Conservation (phyloP, 2,329 filamentous ascomycete genomes). For the Botryosphaeria dothidea region DNA sequence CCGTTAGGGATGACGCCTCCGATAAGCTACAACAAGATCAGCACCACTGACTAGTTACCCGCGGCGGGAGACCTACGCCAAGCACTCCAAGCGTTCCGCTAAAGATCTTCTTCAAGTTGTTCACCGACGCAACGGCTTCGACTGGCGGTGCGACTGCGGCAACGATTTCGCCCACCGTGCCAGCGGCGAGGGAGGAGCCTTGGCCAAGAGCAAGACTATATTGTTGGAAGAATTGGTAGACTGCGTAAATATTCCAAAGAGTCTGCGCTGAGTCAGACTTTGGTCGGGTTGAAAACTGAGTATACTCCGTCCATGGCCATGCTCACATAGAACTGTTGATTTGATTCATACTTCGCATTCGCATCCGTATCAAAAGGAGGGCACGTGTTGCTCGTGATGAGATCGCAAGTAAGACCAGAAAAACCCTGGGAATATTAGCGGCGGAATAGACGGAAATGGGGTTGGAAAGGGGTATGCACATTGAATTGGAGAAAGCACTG, state of each 20-base stretch:
- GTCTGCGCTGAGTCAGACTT: background rate
- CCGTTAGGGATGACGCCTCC: background rate
- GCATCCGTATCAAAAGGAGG: background rate
- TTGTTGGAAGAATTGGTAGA: slow-evolving; percentile 4
- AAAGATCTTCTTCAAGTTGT: background rate
- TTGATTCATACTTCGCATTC: background rate
- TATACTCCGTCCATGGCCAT: background rate
- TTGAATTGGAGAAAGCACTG: slow-evolving; percentile 1
- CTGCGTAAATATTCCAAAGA: slow-evolving; percentile 2
- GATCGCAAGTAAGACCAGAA: background rate
- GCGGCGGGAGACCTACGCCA: background rate
- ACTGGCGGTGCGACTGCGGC: background rate
- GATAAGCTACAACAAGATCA: background rate
- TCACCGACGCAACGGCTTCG: background rate
- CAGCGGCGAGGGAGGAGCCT: background rate
- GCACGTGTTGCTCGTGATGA: slow-evolving; percentile 6
- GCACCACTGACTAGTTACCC: background rate
- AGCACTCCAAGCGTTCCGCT: background rate
- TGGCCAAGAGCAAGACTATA: background rate
- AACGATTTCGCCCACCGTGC: slow-evolving; percentile 2
- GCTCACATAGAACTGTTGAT: slow-evolving; percentile 3
- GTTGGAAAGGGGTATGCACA: background rate
- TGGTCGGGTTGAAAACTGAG: background rate
- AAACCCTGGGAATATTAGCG: no score
- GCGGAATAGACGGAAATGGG: no score